Conservation (phyloP, 2,329 filamentous ascomycete species). For the Aspergillus bombycis region DNA sequence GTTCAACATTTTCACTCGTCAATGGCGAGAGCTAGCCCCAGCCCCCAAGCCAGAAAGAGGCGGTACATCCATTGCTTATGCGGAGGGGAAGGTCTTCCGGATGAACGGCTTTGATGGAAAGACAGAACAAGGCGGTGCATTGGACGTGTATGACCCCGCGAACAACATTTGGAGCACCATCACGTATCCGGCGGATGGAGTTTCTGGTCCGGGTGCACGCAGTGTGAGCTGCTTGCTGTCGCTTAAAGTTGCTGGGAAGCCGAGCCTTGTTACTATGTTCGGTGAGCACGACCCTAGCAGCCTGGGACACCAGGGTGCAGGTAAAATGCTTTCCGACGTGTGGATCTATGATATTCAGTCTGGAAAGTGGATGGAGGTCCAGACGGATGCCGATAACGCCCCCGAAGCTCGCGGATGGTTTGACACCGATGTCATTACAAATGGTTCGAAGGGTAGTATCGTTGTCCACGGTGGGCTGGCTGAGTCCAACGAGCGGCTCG, state of each 20-base stretch:
- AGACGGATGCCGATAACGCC: slow-evolving; percentile 20
- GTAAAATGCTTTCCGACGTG: slow-evolving; percentile 58
- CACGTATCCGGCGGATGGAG: slow-evolving; percentile 44
- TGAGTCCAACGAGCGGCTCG: slow-evolving; percentile 55
- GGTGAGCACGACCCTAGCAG: slow-evolving; percentile 58
- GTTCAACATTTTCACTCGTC: slow-evolving; percentile 66
- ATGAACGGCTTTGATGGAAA: slow-evolving; percentile 80
- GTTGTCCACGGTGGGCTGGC: slow-evolving; percentile 56
- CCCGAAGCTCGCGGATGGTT: slow-evolving; percentile 58
- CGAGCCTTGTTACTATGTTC: slow-evolving; percentile 54
- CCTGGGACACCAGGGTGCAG: slow-evolving; percentile 58
- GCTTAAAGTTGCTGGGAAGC: slow-evolving; percentile 37
- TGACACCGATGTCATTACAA: slow-evolving; percentile 49
- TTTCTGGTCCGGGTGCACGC: slow-evolving; percentile 50
- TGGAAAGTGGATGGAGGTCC: slow-evolving; percentile 39
- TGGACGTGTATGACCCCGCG: slow-evolving; percentile 63
- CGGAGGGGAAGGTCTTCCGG: slow-evolving; percentile 68
- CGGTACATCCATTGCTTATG: slow-evolving; percentile 68
- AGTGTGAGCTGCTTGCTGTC: slow-evolving; percentile 55
- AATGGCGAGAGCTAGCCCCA: slow-evolving; percentile 69
- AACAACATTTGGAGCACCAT: slow-evolving; percentile 44
- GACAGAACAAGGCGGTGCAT: slow-evolving; percentile 67
- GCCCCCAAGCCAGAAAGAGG: slow-evolving; percentile 70
- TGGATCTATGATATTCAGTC: slow-evolving; percentile 51
- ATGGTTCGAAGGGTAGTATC: slow-evolving; percentile 32